Conservation (phyloP, 2,329 filamentous ascomycete genomes). For the Monosporascus sp. region DNA sequence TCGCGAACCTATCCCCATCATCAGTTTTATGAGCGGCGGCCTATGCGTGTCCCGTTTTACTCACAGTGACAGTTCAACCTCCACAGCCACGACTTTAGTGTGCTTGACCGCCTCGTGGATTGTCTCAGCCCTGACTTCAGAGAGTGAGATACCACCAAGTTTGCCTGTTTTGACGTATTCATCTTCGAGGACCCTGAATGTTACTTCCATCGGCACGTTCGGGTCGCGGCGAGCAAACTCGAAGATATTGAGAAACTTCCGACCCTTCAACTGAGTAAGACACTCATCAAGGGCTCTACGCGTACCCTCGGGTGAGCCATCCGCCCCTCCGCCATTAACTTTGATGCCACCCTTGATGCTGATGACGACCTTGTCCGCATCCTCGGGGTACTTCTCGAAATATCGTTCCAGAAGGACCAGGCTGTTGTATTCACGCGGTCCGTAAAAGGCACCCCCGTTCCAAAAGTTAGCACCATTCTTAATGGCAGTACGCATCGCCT, state of each 20-base stretch:
- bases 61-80: constrained; percentile 49
- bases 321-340: constrained; percentile 25
- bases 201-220: constrained; percentile 29
- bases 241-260: constrained; percentile 49
- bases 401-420: constrained; percentile 49
- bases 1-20: constrained; percentile 21
- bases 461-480: constrained; percentile 31
- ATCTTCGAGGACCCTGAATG: constrained; percentile 29
- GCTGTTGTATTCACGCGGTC: constrained; percentile 43
- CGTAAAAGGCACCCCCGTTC: constrained; percentile 55
- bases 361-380: constrained; percentile 49
- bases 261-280: constrained; percentile 35
- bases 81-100: constrained; percentile 41
- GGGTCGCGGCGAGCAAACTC: constrained; percentile 46
- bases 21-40: not conserved
- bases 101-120: constrained; percentile 42
- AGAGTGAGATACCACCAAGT: constrained; percentile 35
- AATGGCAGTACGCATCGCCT: constrained; percentile 43
- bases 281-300: constrained; percentile 46
- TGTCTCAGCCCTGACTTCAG: constrained; percentile 35
- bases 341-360: constrained; percentile 49
- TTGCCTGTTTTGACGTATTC: constrained; percentile 35
- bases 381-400: constrained; percentile 50
- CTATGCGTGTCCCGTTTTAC: constrained; percentile 1
- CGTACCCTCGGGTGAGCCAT: constrained; percentile 44